Conservation (phyloP, 2,329 filamentous ascomycete genomes). For the Talaromyces sp. region DNA sequence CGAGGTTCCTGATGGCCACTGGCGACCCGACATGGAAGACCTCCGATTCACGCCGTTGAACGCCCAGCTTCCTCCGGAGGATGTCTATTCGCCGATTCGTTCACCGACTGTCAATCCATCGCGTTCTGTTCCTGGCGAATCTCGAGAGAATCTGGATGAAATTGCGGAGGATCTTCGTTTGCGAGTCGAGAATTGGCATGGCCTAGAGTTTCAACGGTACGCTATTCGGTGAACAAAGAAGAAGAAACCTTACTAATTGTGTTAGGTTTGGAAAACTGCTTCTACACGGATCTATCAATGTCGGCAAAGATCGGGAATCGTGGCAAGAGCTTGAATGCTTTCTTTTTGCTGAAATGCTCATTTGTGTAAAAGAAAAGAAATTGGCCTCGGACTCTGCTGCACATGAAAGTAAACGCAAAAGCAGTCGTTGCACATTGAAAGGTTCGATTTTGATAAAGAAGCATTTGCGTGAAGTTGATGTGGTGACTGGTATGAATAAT, state of each 20-base stretch:
- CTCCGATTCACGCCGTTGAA: slow-evolving; percentile 55
- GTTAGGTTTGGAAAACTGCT: slow-evolving; percentile 83
- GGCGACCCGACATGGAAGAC: slow-evolving; percentile 81
- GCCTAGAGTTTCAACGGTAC: slow-evolving; percentile 79
- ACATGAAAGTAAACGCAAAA: slow-evolving; percentile 66
- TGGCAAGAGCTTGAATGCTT: slow-evolving; percentile 99
- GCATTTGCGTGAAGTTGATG: slow-evolving; percentile 87
- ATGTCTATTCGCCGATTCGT: slow-evolving; percentile 53
- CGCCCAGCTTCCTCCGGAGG: slow-evolving; percentile 47
- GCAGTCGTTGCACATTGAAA: slow-evolving; percentile 81
- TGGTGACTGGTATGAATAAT: slow-evolving; percentile 42
- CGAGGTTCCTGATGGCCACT: slow-evolving; percentile 89
- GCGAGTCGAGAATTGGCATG: slow-evolving; percentile 98
- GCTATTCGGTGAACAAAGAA: not conserved
- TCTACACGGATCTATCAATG: slow-evolving; percentile 81
- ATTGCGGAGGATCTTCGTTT: slow-evolving; percentile 79
- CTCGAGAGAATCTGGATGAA: slow-evolving; percentile 70
- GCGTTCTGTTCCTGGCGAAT: slow-evolving; percentile 68
- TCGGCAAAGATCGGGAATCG: slow-evolving; percentile 91
- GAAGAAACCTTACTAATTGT: not conserved
- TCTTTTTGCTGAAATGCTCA: slow-evolving; percentile 97
- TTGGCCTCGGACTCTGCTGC: slow-evolving; percentile 52
- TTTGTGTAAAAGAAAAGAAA: slow-evolving; percentile 98
- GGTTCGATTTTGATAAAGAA: slow-evolving; percentile 98
- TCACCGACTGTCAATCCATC: slow-evolving; percentile 46